Conservation (phyloP, 2,329 filamentous ascomycete species). For the Apiospora marii region DNA sequence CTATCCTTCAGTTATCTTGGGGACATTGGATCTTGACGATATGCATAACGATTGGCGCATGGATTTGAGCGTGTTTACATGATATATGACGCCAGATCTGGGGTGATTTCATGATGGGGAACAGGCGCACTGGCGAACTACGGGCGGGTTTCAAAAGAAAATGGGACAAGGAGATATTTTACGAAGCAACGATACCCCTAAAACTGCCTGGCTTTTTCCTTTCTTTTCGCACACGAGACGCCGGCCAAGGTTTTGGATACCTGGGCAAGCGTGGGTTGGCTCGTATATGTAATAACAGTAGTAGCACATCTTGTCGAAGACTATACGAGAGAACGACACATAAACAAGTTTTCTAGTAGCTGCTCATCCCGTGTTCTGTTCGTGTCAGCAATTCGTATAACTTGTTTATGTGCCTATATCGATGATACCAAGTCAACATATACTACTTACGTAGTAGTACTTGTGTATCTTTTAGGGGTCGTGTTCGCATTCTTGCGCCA, state of each 20-base stretch:
- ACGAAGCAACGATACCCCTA: slow-evolving; percentile 16
- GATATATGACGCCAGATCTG: neutral
- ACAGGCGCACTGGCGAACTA: slow-evolving; percentile 5
- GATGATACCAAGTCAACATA: neutral
- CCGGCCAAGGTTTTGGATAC: neutral
- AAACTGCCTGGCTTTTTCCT: neutral
- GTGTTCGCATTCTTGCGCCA: neutral
- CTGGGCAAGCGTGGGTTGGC: neutral
- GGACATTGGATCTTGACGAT: slow-evolving; percentile 29
- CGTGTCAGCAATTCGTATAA: neutral
- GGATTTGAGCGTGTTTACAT: slow-evolving; percentile 39
- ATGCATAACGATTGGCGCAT: slow-evolving; percentile 52
- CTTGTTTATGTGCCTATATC: neutral
- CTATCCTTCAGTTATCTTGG: neutral
- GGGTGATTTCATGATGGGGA: neutral
- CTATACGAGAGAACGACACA: neutral
- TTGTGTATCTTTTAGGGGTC: neutral
- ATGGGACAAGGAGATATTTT: neutral
- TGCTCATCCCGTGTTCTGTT: neutral
- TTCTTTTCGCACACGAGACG: neutral
- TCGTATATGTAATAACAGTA: slow-evolving; percentile 8
- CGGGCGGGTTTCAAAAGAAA: slow-evolving; percentile 6
- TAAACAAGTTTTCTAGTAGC: neutral
- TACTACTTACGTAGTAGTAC: neutral
- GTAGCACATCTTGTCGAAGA: neutral